A percentile compares a stretch with the other conserved stretches of the same genome.
phyloP scores from a whole-genome alignment of 139 green algal species.

The Gonium pectorale region DNA sequence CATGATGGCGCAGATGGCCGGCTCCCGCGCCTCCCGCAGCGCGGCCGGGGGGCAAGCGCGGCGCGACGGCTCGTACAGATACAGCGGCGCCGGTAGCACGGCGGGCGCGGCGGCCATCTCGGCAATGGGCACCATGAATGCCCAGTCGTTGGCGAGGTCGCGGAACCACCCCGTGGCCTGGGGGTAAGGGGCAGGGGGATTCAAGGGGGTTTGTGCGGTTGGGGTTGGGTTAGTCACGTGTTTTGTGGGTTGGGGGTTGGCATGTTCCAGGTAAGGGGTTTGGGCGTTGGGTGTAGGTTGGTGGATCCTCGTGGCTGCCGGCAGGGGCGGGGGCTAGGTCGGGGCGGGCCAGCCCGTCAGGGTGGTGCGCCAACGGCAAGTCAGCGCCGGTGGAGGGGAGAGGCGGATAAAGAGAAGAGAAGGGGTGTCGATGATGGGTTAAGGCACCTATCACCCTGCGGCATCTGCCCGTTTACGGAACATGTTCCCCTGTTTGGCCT shows the following conservation, averaged over 20 bases:
- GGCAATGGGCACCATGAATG: conserved; percentile 39
- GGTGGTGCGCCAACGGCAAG: too few relatives aligned
- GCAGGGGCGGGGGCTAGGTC: too few relatives aligned
- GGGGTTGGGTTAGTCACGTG: background rate
- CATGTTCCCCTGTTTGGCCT: too few relatives aligned
- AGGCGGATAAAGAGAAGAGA: too few relatives aligned
- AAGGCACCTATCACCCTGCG: too few relatives aligned
- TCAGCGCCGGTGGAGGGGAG: too few relatives aligned
- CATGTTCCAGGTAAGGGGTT: background rate
- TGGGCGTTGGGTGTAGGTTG: too few relatives aligned
- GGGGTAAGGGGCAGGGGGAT: too few relatives aligned
- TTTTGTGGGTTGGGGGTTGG: background rate
- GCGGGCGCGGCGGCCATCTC: conserved; percentile 3
- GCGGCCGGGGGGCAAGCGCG: background rate
- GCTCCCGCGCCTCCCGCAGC: background rate
- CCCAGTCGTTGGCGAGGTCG: conserved; percentile 47
- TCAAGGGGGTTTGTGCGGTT: background rate
- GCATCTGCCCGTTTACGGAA: too few relatives aligned
- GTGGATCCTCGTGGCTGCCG: too few relatives aligned
- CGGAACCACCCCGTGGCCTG: conserved; percentile 7
- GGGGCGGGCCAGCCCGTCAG: too few relatives aligned
- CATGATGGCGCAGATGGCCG: conserved; percentile 21
- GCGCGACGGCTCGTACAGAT: conserved; percentile 43
- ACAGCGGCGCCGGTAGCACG: conserved; percentile 3
- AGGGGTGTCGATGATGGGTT: too few relatives aligned